Base-by-base conservation (phyloP, 495 filamentous ascomycete genomes). In the Entonaema liquescens region DNA sequence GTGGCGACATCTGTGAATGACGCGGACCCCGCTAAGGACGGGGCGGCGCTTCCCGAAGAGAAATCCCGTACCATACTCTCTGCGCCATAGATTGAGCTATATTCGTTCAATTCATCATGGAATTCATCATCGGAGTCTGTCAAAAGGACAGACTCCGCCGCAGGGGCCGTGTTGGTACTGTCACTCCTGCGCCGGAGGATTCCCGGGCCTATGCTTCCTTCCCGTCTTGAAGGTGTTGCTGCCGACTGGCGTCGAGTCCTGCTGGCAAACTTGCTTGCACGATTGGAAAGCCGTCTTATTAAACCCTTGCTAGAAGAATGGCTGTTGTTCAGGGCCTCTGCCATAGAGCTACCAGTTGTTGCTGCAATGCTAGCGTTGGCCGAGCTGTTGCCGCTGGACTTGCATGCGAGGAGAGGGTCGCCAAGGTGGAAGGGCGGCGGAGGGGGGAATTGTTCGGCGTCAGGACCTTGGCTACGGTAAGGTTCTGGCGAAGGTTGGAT, bases 121-220 rank as follows among this genome's bases (percentile, higher is more conserved):
- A 80, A 72, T 2, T 90, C 89, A 28, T 88, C 87, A 56, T 94
- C 91, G n/a, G 90, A 90, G 50, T 90, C 88, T 21, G 72, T 91
- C 81, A 78, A 87, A 76, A 83, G 79, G 84, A 61, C 85, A 67
- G 59, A 83, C 72, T 84, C 89, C 76, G 65, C 84, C 65, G 71
- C 80, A 74, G 74, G 75, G 50, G 74, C 83, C 5, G 87, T 87
- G 59, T 87, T 90, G 75, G 90, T 94, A 80, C 92, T 95, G 76
- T 96, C 93, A 74, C 94, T 96, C 59, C 94, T 88, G 60, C 92
- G 86, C 58, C 95, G 89, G 79, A 95, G 88, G 31, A 97, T 89
- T 26, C 95, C 90, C 2, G 95, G 95, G 0, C 95, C 95, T 25
- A 90, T 90, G 77, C 94, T 97, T 33, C 90, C 89, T 73, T 97